phyloP scores from a whole-genome alignment of 164 flowering plant species.

The Dillenia turbinata region DNA sequence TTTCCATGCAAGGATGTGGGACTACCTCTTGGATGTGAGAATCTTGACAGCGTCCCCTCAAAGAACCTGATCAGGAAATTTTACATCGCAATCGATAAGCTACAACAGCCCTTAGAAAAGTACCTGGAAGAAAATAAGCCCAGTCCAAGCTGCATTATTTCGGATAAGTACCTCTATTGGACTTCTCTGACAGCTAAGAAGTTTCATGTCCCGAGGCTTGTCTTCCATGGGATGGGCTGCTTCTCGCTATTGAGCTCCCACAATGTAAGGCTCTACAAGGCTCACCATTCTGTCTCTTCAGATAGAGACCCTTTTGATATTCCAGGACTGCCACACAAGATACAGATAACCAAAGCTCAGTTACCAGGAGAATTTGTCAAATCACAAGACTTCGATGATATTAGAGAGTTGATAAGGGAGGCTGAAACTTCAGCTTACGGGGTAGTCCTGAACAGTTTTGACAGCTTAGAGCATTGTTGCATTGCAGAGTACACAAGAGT shows the following conservation, averaged over 20 bases:
- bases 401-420: constrained; percentile 15
- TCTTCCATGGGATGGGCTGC: constrained; percentile 27
- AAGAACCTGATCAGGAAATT: constrained; percentile 7
- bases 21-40: constrained; percentile 26
- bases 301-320: constrained; percentile 20
- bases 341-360: constrained; percentile 26
- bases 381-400: constrained; percentile 11
- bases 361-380: constrained; percentile 18
- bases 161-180: constrained; percentile 24
- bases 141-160: constrained; percentile 25
- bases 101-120: constrained; percentile 11
- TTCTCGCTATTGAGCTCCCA: constrained; percentile 15
- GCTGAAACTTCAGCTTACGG: constrained; percentile 33
- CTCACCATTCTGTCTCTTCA: background rate
- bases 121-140: constrained; percentile 6
- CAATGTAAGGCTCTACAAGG: background rate
- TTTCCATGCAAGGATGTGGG: constrained; percentile 29
- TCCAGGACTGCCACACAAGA: constrained; percentile 25
- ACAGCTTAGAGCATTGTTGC: constrained; percentile 21
- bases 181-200: constrained; percentile 15
- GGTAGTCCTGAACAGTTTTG: constrained; percentile 29
- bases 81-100: constrained; percentile 8
- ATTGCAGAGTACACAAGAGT: constrained; percentile 14
- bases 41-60: constrained; percentile 17
- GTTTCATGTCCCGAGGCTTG: constrained; percentile 27